Evolutionary conservation across 805 yeast species (phyloP).

Genomic region (Saccharomycopsis sp.): DNA sequence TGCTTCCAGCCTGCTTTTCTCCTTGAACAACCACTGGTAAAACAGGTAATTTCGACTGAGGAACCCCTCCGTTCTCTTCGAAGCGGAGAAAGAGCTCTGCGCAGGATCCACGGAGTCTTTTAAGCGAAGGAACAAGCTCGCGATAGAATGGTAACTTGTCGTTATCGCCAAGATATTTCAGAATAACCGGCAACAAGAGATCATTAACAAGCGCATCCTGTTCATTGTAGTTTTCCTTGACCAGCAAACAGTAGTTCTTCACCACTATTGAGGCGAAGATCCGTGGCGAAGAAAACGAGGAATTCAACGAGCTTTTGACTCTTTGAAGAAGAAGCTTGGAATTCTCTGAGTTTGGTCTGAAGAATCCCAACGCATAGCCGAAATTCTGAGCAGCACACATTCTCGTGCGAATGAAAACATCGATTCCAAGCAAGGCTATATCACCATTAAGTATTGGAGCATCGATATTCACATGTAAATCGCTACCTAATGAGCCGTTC

Average conservation of each 20-base stretch:
- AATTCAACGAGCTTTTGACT: conserved; percentile 37
- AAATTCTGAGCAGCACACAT: conserved; percentile 68
- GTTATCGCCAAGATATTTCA: conserved; percentile 33
- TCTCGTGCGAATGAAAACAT: conserved; percentile 68
- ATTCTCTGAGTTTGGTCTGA: conserved; percentile 32
- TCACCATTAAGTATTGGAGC: conserved; percentile 91
- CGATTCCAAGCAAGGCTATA: conserved; percentile 73
- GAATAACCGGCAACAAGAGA: conserved; percentile 9
- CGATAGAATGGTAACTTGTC: conserved; percentile 50
- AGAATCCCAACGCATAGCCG: conserved; percentile 59
- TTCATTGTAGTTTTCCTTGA: conserved; percentile 16
- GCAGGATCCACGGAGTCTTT: conserved; percentile 82
- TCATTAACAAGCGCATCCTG: not conserved
- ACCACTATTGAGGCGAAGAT: conserved; percentile 61
- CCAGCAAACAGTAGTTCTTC: conserved; percentile 52
- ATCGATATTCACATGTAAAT: conserved; percentile 75
- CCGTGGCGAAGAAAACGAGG: conserved; percentile 77
- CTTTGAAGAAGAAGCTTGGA: conserved; percentile 28
- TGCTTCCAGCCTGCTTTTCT: conserved; percentile 88
- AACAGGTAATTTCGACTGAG: conserved; percentile 67
- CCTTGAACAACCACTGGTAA: conserved; percentile 90
- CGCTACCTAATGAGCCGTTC: conserved; percentile 29
- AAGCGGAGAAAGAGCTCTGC: conserved; percentile 75
- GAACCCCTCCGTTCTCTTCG: conserved; percentile 66
- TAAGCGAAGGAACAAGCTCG: conserved; percentile 80